phyloP scores from a whole-genome alignment of 2,329 filamentous ascomycete species.

The Colletotrichum sp. region DNA sequence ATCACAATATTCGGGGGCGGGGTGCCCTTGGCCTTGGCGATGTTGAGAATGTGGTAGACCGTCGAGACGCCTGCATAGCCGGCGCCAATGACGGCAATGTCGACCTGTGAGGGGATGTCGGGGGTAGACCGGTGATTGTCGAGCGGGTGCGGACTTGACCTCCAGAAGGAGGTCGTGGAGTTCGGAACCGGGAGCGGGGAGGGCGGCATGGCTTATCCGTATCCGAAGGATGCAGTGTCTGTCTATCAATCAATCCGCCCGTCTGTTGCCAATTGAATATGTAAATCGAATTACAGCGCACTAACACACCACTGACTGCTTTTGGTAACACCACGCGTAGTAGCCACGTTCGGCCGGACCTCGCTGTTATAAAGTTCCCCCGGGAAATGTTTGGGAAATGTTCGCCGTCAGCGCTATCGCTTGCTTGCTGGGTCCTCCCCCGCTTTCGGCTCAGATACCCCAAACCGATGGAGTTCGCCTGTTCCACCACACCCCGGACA shows the following conservation, averaged over 20 bases:
- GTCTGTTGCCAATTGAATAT: neutral
- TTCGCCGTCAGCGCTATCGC: neutral
- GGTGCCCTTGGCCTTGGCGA: conserved; percentile 31
- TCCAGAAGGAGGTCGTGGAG: conserved; percentile 23
- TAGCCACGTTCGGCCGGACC: neutral
- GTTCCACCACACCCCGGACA: neutral
- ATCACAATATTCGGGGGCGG: conserved; percentile 39
- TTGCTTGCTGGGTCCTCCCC: neutral
- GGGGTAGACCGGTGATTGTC: conserved; percentile 22
- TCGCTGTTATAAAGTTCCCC: neutral
- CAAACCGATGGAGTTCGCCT: neutral
- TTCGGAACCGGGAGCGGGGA: conserved; percentile 20
- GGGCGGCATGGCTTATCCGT: neutral
- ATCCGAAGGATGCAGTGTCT: neutral
- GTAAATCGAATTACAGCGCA: neutral
- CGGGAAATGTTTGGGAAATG: neutral
- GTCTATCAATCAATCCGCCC: too few relatives aligned
- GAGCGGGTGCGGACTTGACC: conserved; percentile 13
- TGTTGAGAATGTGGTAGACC: conserved; percentile 25
- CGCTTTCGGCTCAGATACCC: neutral
- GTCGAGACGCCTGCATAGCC: conserved; percentile 22
- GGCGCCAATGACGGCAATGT: conserved; percentile 21
- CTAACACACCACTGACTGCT: neutral
- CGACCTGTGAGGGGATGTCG: conserved; percentile 15
- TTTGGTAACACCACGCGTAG: neutral